Base-by-base conservation (phyloP, 352 stramenopile genomes). In the Phytophthora podocarpi region DNA sequence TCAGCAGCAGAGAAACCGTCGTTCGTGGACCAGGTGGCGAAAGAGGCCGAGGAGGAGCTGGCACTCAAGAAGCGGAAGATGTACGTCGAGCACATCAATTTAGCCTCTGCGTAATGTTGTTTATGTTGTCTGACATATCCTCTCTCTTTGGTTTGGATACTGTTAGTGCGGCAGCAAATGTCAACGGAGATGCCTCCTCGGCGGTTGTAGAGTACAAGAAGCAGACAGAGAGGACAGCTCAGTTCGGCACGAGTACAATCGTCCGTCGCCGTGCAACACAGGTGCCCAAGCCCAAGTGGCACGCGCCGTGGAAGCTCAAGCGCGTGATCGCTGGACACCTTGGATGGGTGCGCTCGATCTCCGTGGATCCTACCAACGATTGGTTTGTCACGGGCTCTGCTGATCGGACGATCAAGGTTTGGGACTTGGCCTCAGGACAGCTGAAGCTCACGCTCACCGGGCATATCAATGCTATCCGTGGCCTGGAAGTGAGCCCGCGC, bases 391-490 rank as follows among this genome's bases (percentile, higher is more conserved):
- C 96, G 6, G 97, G 98, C 43, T 93, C 91, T 0, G 95, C 92
- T 16, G 98, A 99, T 82, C 86, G 98, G 1, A 98, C 97, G 1
- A 99, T 99, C 65, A 99, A 99, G 81, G 82, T 90, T 24, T 99
- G 97, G 96, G 97, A 99, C 73, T 74, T 99, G 31, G 97, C 97
- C 27, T 89, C 87, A 0, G 97, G 98, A 31, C 97, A 98, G 48
- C 82, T 99, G n/a, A 98, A 98, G 79, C 86, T 99, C 26, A 99
- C 98, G 3, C 76, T 99, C 11, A 99, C 98, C 15, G 98, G 98
- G 36, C 98, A 99, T 69, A 99, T 99, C 72, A 98, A 97, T 71
- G 90, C 95, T 15, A 97, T 99, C 35, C 89, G 98, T 11, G 98
- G 97, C 4, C 79, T 99, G 9, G 97, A 97, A 49, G 97, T 99